Base-by-base conservation (phyloP, 2,329 filamentous ascomycete species). In the Colletotrichum nymphaeae region DNA sequence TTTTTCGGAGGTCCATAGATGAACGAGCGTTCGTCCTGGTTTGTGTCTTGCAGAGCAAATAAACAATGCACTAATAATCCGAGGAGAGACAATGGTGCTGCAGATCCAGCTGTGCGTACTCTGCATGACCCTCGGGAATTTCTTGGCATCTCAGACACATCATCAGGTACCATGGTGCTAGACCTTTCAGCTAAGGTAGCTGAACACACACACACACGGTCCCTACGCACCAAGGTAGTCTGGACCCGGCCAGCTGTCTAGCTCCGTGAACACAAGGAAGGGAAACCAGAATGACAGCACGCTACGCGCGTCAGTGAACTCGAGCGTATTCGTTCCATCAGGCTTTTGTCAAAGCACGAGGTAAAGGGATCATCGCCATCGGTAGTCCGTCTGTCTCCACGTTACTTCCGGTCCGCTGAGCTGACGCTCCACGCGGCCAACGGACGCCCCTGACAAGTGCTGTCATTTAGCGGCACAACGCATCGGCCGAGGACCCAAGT, bases 401-500 rank as follows among this genome's bases (percentile, higher is more conserved):
- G 28, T n/a, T 30, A 11, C 56, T 22, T n/a, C 26, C 26, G 24
- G 35, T 60, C 32, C 12, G 57, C 32, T 37, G 32, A n/a, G 56
- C 28, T 58, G 59, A 49, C 26, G 37, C 19, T 46, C 35, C 24
- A 49, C 24, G 59, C 24, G 37, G 16, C 59, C 37, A 30, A 63
- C 37, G 42, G 59, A 63, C 19, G 19, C 59, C 59, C 59, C 59
- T 63, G 59, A 49, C 37, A 63, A 63, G 42, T 49, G 42, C 59
- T 24, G 37, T 63, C 59, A 63, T 63, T 9, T 14, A 49, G 59
- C 26, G 37, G 16, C 59, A 62, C 16, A 30, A 49, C 26, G 42
- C 42, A 19, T 30, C 14, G 42, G 28, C 42, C 46, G 37, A 28
- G 16, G 37, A 22, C 22, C 19, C 58, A 26, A n/a, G 22, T 37